Evolutionary conservation across 345 rosid genomes (phyloP), one percentile per base, ranked within the genome.

Genomic region (Carallia brachiata): DNA sequence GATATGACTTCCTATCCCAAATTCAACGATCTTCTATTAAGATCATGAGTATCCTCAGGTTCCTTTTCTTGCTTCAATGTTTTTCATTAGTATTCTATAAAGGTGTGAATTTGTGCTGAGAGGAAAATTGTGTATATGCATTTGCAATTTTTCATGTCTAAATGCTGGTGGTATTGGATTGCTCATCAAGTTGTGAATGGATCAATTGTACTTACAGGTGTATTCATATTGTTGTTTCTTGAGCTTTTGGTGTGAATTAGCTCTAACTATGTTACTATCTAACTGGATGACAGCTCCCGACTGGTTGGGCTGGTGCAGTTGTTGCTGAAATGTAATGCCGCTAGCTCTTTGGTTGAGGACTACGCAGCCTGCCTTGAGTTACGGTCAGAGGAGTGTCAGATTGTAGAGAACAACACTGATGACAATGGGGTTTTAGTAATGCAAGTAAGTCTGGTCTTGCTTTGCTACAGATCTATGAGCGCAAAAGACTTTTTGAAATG

Each of bases 351-450:
- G 83, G 80, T 82, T 52, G 97, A 89, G 83, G 97, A 94, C 72
- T 91, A 94, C 81, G 96, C 97, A 40, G 84, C 94, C 69, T 94
- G 98, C 80, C 98, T 94, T 68, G 96, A 89, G 85, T 66, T 73
- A 62, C 88, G 91, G 70, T 81, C 86, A 27, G 91, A 91, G 78
- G 98, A 91, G 79, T 84, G 79, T 63, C 95, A 87, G 77, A 78
- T 79, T 61, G 71, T 77, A 72, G 97, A 91, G 77, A 89, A 85
- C 71, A 82, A 87, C 68, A 73, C 74, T 63, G 89, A 88, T 80
- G 97, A 94, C 75, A 84, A 88, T 2, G 98, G 97, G 78, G 84
- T 91, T 72, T 86, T 91, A 62, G 90, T 94, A 77, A 80, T 91
- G 96, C 97, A 93, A 92, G 98, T 87, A 77, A 75, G 78, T 77